Evolutionary conservation across 2,329 filamentous ascomycete species (phyloP).

Genomic region (Alternaria alternata): DNA sequence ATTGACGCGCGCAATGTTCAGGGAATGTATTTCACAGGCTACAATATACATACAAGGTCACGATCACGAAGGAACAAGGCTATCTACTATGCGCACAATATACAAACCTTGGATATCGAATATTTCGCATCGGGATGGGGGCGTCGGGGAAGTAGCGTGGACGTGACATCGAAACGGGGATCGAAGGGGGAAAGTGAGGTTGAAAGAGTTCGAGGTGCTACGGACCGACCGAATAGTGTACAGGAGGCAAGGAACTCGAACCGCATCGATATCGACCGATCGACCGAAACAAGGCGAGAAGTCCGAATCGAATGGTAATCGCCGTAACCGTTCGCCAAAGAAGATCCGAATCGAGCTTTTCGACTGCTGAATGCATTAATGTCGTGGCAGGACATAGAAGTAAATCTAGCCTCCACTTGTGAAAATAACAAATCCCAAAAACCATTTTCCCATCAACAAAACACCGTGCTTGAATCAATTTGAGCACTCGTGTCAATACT

Average conservation of each 20-base stretch:
- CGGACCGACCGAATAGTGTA: conserved; percentile 50
- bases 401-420: conserved; percentile 35
- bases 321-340: conserved; percentile 48
- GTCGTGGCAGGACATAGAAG: conserved; percentile 35
- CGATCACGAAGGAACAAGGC: conserved; percentile 8
- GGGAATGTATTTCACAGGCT: conserved; percentile 1
- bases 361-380: conserved; percentile 50
- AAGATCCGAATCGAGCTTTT: conserved; percentile 41
- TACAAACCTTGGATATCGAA: conserved; percentile 20
- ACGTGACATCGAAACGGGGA: conserved; percentile 15
- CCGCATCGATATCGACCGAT: conserved; percentile 46
- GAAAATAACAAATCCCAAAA: conserved; percentile 35
- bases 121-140: conserved; percentile 19
- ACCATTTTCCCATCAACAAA: conserved; percentile 33
- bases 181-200: conserved; percentile 23
- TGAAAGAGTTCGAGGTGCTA: conserved; percentile 43
- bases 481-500: conserved; percentile 27
- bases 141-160: conserved; percentile 15
- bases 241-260: conserved; percentile 40
- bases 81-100: conserved; percentile 13
- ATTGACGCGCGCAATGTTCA: neutral
- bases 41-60: conserved; percentile 12
- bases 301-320: conserved; percentile 47
- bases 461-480: conserved; percentile 36
- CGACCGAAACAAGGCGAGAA: conserved; percentile 40